Percentiles rank a stretch among this genome's conserved stretches.
phyloP scores from a whole-genome alignment of 1,284 basidiomycete species.

The Ustilago hordei region DNA sequence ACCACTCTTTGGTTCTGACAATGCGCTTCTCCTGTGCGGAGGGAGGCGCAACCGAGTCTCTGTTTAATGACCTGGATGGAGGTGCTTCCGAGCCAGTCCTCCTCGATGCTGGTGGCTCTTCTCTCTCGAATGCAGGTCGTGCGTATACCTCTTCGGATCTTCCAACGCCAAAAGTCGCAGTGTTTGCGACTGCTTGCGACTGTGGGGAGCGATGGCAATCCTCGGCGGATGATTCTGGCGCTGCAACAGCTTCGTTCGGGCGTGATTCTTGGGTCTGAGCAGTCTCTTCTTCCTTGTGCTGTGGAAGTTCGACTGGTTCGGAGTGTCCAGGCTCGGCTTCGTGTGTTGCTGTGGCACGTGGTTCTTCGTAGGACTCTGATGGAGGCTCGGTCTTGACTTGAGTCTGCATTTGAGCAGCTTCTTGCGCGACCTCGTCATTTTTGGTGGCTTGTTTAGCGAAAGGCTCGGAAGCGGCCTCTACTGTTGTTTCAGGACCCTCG shows the following conservation, averaged over 20 bases:
- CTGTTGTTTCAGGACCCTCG: conserved; percentile 14
- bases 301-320: not conserved
- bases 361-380: conserved; percentile 5
- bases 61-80: conserved; percentile 16
- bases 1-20: conserved; percentile 35
- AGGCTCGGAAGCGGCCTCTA: not conserved
- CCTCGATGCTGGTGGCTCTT: conserved; percentile 11
- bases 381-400: conserved; percentile 27
- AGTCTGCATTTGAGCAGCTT: not conserved
- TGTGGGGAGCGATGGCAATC: conserved; percentile 11
- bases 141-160: conserved; percentile 11
- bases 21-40: conserved; percentile 26
- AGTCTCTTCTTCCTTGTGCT: not conserved
- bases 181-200: conserved; percentile 1
- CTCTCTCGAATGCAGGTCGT: conserved; percentile 9
- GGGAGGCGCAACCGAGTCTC: conserved; percentile 23
- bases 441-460: not conserved
- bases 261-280: not conserved
- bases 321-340: not conserved
- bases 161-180: not conserved
- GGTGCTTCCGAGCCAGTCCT: conserved; percentile 12
- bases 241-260: not conserved
- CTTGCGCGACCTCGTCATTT: not conserved
- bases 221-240: not conserved
- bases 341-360: conserved; percentile 1